Conservation (phyloP, 1,284 basidiomycete species). For the Exobasidium rhododendri region DNA sequence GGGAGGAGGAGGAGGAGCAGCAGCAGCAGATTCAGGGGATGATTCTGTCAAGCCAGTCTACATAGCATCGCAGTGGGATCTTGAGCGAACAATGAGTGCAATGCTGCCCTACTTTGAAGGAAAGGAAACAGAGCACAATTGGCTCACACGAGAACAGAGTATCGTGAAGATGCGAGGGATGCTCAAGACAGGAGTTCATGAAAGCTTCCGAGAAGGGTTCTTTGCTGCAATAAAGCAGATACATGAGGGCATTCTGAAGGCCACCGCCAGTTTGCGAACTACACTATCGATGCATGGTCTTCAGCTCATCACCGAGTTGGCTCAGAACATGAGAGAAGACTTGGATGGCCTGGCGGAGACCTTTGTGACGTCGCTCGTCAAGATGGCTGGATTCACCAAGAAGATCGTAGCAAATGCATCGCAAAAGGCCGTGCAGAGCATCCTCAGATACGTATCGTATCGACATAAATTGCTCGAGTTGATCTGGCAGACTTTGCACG, state of each 20-base stretch:
- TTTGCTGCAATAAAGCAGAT: constrained; percentile 71
- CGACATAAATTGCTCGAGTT: constrained; percentile 69
- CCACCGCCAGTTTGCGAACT: constrained; percentile 83
- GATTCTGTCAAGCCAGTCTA: constrained; percentile 56
- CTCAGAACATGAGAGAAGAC: constrained; percentile 56
- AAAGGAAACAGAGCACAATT: constrained; percentile 95
- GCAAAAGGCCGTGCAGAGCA: constrained; percentile 68
- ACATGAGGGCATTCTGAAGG: constrained; percentile 78
- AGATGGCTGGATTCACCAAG: constrained; percentile 92
- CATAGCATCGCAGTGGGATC: constrained; percentile 78
- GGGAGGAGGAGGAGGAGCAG: background rate
- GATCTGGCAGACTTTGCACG: constrained; percentile 71
- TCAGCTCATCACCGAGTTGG: constrained; percentile 73
- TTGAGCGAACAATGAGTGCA: constrained; percentile 75
- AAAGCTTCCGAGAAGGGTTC: constrained; percentile 71
- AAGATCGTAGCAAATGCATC: constrained; percentile 84
- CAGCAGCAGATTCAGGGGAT: constrained; percentile 4
- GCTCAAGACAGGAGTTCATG: constrained; percentile 77
- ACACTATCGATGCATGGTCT: constrained; percentile 81
- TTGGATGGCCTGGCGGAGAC: constrained; percentile 62
- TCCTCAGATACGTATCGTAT: constrained; percentile 70
- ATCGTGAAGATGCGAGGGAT: constrained; percentile 82
- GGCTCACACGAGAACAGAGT: constrained; percentile 76
- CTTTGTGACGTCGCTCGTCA: constrained; percentile 71
- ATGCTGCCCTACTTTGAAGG: constrained; percentile 85